Conservation (phyloP, 1,139 yeast species). For the Taphrina populina region DNA sequence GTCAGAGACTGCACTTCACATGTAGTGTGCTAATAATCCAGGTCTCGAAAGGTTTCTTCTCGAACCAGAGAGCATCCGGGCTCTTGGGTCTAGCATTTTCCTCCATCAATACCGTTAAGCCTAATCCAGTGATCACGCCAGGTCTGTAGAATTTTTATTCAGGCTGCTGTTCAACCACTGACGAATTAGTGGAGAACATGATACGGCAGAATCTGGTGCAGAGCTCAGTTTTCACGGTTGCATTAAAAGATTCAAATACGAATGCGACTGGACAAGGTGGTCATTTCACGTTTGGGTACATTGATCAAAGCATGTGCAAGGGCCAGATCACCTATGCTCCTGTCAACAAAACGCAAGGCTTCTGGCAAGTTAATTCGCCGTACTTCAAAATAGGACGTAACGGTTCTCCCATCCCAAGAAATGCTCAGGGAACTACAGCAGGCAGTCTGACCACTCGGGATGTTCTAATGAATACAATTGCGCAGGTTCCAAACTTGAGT, state of each 20-base stretch:
- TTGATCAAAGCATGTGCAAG: conserved; percentile 16
- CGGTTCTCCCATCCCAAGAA: conserved; percentile 78
- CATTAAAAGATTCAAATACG: conserved; percentile 18
- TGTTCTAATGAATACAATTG: neutral
- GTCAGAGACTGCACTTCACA: neutral
- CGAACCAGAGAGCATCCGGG: conserved; percentile 21
- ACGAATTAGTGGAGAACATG: conserved; percentile 18
- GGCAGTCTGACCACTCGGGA: neutral
- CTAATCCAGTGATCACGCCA: conserved; percentile 27
- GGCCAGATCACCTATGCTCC: conserved; percentile 42
- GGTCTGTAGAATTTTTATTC: neutral
- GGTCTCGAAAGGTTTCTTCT: conserved; percentile 31
- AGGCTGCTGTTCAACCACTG: neutral
- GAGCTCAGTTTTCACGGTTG: conserved; percentile 19
- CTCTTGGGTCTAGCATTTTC: conserved; percentile 30
- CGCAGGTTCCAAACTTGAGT: neutral
- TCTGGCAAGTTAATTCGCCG: conserved; percentile 95
- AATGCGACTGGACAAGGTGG: conserved; percentile 56
- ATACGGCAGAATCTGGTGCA: conserved; percentile 19
- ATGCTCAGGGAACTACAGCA: neutral
- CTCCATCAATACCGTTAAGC: conserved; percentile 31
- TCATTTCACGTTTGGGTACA: conserved; percentile 65
- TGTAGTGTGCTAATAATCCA: neutral
- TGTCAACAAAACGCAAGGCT: conserved; percentile 98
- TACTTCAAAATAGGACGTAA: conserved; percentile 83